Evolutionary conservation across 192 early-diverging fungal species (phyloP), one percentile per base, ranked within the genome.

Genomic region (Phlyctochytrium arcticum): DNA sequence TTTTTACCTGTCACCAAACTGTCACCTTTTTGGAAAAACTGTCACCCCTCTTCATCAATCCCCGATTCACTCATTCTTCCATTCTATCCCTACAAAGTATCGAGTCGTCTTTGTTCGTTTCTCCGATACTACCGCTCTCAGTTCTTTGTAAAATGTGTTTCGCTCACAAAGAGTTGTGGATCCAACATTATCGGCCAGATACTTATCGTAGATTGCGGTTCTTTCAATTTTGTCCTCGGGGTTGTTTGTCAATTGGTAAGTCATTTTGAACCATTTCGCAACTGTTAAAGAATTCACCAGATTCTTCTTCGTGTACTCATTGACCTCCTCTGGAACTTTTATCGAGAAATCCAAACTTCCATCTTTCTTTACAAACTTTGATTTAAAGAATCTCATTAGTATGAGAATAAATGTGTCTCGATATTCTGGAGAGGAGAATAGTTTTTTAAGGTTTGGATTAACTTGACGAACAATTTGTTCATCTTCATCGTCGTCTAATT

Each of bases 361-460:
- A 6, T 35, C 26, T n/a, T 4, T 4, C 37, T 17, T 9, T 5
- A 49, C 48, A 54, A 65, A 30, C 4, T 26, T 27, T 15, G 39
- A 21, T 24, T 35, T 55, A 32, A 33, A 65, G 4, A 55, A 12
- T 6, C 34, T 31, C 7, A 65, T 9, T 9, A 57, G 53, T 51
- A 65, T 56, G 5, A 65, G 27, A 10, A 65, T 55, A 31, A 31
- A 56, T 39, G 54, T 51, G 36, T 65, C 36, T 6, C 62, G 49
- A 36, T 55, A 65, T 8, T 8, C 51, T 23, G 21, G 15, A 6
- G 32, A 37, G 15, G 5, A 5, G 17, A 65, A 55, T 21, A 51
- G 21, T 8, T 24, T 7, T 7, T 56, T 34, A 27, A 8, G n/a
- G n/a, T 53, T 55, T 51, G 36, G 39, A 37, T 21, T 37, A n/a